Percentiles rank a stretch among this genome's conserved stretches.
These are phyloP conservation scores for Aspergillus aculeatinus DNA, from an alignment of 2,329 filamentous ascomycete genomes.

Conservation along the genomic window DNA sequence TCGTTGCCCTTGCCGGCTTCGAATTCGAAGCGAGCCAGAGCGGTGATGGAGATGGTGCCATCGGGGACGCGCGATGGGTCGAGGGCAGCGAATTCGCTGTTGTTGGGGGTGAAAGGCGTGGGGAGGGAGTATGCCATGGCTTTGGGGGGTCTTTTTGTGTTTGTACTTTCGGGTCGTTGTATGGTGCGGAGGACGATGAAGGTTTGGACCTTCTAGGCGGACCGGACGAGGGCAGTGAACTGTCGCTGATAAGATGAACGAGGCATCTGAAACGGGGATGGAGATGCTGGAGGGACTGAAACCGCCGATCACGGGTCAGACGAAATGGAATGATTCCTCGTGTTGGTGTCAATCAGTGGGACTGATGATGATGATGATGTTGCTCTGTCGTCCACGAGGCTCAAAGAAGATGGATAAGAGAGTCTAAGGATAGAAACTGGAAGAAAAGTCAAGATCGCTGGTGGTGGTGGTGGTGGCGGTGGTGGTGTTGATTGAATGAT, in stretches of 20 bases:
- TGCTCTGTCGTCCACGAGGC: not conserved
- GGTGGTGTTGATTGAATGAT: not conserved
- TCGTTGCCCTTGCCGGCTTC: slow-evolving; percentile 73
- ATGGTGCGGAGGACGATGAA: not conserved
- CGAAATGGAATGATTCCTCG: not conserved
- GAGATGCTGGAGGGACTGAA: not conserved
- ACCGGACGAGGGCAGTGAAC: not conserved
- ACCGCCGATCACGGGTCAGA: slow-evolving; percentile 3
- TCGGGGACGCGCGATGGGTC: slow-evolving; percentile 32
- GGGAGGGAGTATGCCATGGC: slow-evolving; percentile 18
- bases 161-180: not conserved
- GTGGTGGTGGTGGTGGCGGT: not conserved
- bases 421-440: not conserved
- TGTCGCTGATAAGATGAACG: slow-evolving; percentile 2
- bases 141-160: not conserved
- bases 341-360: no score
- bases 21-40: slow-evolving; percentile 85
- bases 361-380: not conserved
- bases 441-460: not conserved
- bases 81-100: slow-evolving; percentile 32
- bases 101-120: slow-evolving; percentile 31
- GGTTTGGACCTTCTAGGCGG: slow-evolving; percentile 7
- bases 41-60: slow-evolving; percentile 48
- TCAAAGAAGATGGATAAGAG: not conserved
- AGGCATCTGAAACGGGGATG: not conserved